A percentile compares a stretch with the other conserved stretches of the same genome.
phyloP scores from a whole-genome alignment of 116 monocot species.

The Iris pallida region DNA sequence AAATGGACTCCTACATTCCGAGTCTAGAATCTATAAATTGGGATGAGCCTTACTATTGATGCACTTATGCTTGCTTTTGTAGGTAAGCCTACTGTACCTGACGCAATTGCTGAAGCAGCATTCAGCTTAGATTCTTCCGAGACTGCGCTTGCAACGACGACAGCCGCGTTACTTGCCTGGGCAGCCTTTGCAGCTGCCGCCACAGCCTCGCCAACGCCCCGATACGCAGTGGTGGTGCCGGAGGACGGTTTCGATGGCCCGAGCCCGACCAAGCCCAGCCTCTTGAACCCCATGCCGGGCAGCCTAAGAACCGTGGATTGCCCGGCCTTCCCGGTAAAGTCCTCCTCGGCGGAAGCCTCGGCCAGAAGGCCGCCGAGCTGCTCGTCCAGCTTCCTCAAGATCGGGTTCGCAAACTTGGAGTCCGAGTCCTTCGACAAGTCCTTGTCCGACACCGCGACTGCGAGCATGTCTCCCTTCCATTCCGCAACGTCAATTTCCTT shows the following conservation, averaged over 20 bases:
- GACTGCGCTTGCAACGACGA: slow-evolving; percentile 59
- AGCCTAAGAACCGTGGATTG: slow-evolving; percentile 82
- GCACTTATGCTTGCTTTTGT: not conserved
- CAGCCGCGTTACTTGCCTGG: slow-evolving; percentile 66
- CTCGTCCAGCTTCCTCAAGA: slow-evolving; percentile 68
- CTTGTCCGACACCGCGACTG: slow-evolving; percentile 74
- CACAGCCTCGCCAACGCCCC: slow-evolving; percentile 70
- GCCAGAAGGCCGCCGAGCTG: slow-evolving; percentile 67
- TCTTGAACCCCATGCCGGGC: slow-evolving; percentile 69
- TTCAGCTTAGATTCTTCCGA: slow-evolving; percentile 46
- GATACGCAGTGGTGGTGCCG: slow-evolving; percentile 26
- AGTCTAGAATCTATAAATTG: no score
- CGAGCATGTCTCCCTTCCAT: slow-evolving; percentile 95
- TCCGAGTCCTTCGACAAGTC: slow-evolving; percentile 75
- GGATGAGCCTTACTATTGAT: no score
- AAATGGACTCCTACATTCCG: no score
- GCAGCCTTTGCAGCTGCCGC: slow-evolving; percentile 66
- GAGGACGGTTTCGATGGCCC: slow-evolving; percentile 44
- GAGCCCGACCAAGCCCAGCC: slow-evolving; percentile 67
- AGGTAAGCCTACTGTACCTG: slow-evolving; percentile 36
- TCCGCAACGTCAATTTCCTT: slow-evolving; percentile 67
- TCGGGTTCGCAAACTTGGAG: slow-evolving; percentile 73
- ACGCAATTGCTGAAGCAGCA: slow-evolving; percentile 71
- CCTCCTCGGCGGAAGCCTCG: slow-evolving; percentile 76
- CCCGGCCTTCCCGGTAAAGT: slow-evolving; percentile 88